phyloP scores from a whole-genome alignment of 2,329 filamentous ascomycete genomes.

The Aspergillus hortae region DNA sequence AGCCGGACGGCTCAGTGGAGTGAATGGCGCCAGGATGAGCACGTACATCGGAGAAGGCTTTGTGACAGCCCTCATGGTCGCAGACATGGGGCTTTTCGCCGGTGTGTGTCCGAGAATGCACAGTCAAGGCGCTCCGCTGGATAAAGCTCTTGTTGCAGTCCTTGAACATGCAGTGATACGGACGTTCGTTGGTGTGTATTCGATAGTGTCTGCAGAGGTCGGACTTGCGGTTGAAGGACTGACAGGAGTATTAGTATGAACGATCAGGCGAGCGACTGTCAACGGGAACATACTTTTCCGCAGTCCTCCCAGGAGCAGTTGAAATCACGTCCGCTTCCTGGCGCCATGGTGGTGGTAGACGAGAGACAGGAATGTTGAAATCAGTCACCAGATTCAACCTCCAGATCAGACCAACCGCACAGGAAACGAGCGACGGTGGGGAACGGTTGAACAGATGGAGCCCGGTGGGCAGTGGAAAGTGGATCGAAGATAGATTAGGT shows the following conservation, averaged over 20 bases:
- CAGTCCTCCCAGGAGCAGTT: conserved; percentile 43
- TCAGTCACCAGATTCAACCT: too few relatives aligned
- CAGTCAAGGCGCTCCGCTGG: conserved; percentile 46
- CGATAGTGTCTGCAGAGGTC: conserved; percentile 46
- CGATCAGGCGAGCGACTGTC: neutral
- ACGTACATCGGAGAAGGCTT: conserved; percentile 44
- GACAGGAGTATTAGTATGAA: conserved; percentile 3
- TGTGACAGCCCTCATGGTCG: conserved; percentile 41
- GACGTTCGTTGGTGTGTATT: conserved; percentile 48
- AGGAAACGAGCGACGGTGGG: neutral
- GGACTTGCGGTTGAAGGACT: conserved; percentile 50
- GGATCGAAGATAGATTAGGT: conserved; percentile 9
- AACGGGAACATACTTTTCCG: conserved; percentile 34
- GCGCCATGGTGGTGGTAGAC: conserved; percentile 30
- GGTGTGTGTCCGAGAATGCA: conserved; percentile 43
- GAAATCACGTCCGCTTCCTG: conserved; percentile 40
- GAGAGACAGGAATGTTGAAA: conserved; percentile 10
- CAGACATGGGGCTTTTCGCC: conserved; percentile 45
- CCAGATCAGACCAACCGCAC: neutral
- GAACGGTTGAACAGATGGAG: neutral
- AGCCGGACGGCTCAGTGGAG: neutral
- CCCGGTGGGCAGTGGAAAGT: conserved; percentile 7
- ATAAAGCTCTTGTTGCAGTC: conserved; percentile 48
- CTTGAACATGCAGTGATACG: conserved; percentile 44
- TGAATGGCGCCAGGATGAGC: too few relatives aligned